These are phyloP conservation scores for Lactarius vividus DNA, from an alignment of 768 basidiomycete species.

Conservation along the genomic window DNA sequence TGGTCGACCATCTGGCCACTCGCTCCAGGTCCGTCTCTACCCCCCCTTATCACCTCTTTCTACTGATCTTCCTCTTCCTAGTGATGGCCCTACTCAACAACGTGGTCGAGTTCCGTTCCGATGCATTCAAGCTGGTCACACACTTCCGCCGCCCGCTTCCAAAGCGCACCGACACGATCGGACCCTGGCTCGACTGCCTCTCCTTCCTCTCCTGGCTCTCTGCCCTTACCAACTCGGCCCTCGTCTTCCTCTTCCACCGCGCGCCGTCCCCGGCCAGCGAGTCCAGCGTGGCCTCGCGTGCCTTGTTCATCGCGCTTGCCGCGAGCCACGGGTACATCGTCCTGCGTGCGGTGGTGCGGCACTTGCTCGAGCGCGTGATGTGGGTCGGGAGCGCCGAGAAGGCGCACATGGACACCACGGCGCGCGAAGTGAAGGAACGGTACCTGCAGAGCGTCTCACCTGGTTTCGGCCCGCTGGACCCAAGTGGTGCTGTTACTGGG, in stretches of 20 bases:
- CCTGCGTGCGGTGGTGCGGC: constrained; percentile 58
- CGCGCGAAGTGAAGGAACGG: constrained; percentile 50
- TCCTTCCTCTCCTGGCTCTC: constrained; percentile 88
- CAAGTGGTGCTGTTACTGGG: neutral
- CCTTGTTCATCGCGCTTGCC: constrained; percentile 59
- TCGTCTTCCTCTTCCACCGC: constrained; percentile 85
- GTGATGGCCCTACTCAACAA: constrained; percentile 91
- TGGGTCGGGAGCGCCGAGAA: constrained; percentile 77
- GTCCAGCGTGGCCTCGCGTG: constrained; percentile 24
- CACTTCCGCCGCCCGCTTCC: constrained; percentile 86
- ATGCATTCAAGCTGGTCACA: constrained; percentile 92
- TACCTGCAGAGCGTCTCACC: constrained; percentile 38
- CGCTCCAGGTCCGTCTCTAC: constrained; percentile 56
- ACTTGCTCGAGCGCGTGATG: constrained; percentile 67
- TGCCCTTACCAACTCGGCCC: constrained; percentile 82
- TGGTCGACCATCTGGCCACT: constrained; percentile 97
- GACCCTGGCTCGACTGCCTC: constrained; percentile 90
- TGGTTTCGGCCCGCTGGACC: constrained; percentile 30
- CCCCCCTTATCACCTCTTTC: neutral
- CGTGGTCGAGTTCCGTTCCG: constrained; percentile 84
- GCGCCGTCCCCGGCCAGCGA: constrained; percentile 26
- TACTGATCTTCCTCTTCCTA: constrained; percentile 25
- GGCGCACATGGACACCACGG: constrained; percentile 51
- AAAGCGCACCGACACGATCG: constrained; percentile 84
- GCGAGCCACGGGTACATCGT: constrained; percentile 88